These are phyloP conservation scores for Plenodomus biglobosus DNA, from an alignment of 2,329 filamentous ascomycete species.

Conservation along the genomic window DNA sequence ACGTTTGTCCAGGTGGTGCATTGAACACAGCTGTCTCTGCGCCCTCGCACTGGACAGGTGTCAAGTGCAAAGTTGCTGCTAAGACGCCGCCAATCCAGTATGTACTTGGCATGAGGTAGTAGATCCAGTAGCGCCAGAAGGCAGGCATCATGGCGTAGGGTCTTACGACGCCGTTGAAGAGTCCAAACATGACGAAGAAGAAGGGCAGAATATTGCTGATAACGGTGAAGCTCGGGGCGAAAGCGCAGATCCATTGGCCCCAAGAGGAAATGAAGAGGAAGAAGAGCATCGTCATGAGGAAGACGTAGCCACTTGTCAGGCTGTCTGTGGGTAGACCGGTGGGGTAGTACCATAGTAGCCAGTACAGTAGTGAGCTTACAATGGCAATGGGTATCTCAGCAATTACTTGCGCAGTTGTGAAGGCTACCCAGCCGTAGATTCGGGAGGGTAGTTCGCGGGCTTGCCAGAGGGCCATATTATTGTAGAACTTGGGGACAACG, in stretches of 20 bases:
- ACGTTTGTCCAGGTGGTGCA: slow-evolving; percentile 65
- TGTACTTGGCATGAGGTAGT: slow-evolving; percentile 68
- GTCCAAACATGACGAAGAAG: slow-evolving; percentile 75
- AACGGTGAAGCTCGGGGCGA: slow-evolving; percentile 76
- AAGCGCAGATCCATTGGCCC: slow-evolving; percentile 85
- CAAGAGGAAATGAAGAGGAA: slow-evolving; percentile 73
- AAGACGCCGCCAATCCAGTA: slow-evolving; percentile 74
- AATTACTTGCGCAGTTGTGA: slow-evolving; percentile 64
- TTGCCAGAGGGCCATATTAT: slow-evolving; percentile 72
- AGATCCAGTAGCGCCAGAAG: slow-evolving; percentile 75
- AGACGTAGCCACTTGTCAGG: slow-evolving; percentile 70
- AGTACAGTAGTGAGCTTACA: slow-evolving; percentile 67
- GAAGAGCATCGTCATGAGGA: slow-evolving; percentile 76
- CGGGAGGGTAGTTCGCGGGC: slow-evolving; percentile 71
- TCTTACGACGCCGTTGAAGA: slow-evolving; percentile 77
- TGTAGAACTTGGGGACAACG: slow-evolving; percentile 76
- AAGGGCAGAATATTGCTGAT: slow-evolving; percentile 74
- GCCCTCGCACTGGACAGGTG: slow-evolving; percentile 49
- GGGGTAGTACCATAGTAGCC: slow-evolving; percentile 74
- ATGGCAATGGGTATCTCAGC: slow-evolving; percentile 72
- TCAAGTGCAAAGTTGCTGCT: slow-evolving; percentile 60
- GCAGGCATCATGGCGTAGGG: slow-evolving; percentile 65
- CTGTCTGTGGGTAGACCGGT: slow-evolving; percentile 68
- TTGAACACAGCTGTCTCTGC: slow-evolving; percentile 67
- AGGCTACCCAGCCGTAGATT: slow-evolving; percentile 78